Base-by-base conservation (phyloP, 805 yeast species). In the Pichia rugopelliculosa region DNA sequence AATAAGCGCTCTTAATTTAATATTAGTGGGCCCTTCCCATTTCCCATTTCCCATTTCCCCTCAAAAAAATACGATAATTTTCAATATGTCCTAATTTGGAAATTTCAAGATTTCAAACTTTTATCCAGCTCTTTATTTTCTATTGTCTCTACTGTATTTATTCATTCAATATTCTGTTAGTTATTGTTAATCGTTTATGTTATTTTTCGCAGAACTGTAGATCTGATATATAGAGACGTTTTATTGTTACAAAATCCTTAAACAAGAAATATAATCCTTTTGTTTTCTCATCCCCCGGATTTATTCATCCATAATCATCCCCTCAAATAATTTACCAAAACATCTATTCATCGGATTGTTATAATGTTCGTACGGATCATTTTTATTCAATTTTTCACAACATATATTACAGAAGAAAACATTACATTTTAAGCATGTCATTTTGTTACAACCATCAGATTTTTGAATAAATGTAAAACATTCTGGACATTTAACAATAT, bases 381-480 rank as follows among this genome's bases (percentile, higher is more conserved):
- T 61, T 6, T 61, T 59, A 20, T 61, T 53, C 47, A 77, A 56
- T 15, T 60, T 51, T 2, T 56, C 58, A 2, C 80, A 81, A 62
- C 87, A 81, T 10, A 78, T 39, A 50, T 74, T 76, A 56, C 87
- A 80, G 52, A 81, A 80, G 39, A 60, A 55, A 0, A 73, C 65
- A 5, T 55, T 53, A 51, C 87, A 81, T 6, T 70, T 62, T 0
- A 68, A 53, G 55, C 87, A 80, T 36, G 67, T 69, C 82, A 81
- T 79, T 55, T 77, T 79, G 56, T 80, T 80, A 59, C 86, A 81
- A 6, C 86, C 87, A 53, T 79, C 84, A 22, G 72, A 64, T 48
- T 77, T 71, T 49, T 78, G 77, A 6, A 78, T 72, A 7, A 72
- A 72, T 2, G 72, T 56, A 15, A 61, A 59, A 56, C 86, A 81